These are phyloP conservation scores for Aspergillus coremiiformis DNA, from an alignment of 495 filamentous ascomycete species.

Conservation along the genomic window DNA sequence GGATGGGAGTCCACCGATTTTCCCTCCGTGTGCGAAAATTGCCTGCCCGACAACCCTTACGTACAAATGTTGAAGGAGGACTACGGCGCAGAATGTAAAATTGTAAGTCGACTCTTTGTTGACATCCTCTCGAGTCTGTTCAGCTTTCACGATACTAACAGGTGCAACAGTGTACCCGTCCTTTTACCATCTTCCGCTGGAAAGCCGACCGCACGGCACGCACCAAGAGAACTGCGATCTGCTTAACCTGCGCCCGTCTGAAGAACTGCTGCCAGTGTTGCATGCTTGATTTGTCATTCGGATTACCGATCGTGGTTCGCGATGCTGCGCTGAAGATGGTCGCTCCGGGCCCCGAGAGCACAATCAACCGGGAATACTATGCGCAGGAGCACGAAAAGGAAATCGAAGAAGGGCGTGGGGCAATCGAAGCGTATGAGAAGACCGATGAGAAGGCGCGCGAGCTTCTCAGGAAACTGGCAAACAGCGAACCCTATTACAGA, in stretches of 20 bases:
- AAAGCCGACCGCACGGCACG: conserved; percentile 81
- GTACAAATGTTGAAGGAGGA: conserved; percentile 99
- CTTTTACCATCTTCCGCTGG: conserved; percentile 95
- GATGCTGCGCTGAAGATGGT: conserved; percentile 98
- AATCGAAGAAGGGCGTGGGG: conserved; percentile 79
- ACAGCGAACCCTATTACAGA: conserved; percentile 90
- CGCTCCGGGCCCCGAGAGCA: conserved; percentile 80
- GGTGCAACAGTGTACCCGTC: conserved; percentile 66
- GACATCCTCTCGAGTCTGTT: background rate
- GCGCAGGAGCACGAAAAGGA: conserved; percentile 94
- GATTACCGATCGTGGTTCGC: conserved; percentile 83
- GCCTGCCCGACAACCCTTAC: conserved; percentile 92
- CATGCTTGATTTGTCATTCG: conserved; percentile 95
- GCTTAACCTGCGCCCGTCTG: conserved; percentile 87
- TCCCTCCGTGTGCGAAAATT: conserved; percentile 62
- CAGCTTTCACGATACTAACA: conserved; percentile 5
- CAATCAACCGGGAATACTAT: conserved; percentile 93
- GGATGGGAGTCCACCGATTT: conserved; percentile 90
- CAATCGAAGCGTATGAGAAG: conserved; percentile 87
- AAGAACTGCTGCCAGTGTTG: conserved; percentile 99
- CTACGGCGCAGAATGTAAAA: conserved; percentile 64
- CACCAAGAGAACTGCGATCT: conserved; percentile 83
- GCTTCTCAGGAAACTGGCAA: conserved; percentile 73
- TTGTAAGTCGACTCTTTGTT: conserved; percentile 25
- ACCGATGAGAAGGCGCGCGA: conserved; percentile 93